Evolutionary conservation across 2,329 filamentous ascomycete species (phyloP).

Genomic region (Penicillium sp.): DNA sequence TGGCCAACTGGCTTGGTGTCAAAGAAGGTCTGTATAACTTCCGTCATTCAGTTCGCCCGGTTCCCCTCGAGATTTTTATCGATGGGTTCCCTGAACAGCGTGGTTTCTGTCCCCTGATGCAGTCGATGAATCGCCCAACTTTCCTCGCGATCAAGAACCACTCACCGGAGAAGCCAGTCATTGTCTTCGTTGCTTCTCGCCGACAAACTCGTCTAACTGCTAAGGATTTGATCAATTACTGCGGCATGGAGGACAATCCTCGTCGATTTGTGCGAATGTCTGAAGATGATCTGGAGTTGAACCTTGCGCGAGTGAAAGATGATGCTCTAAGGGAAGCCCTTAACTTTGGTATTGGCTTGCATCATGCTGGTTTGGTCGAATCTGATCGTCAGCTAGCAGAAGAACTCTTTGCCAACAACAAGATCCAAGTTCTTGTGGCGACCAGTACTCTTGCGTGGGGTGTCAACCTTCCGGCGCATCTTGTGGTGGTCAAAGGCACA

Average conservation of each 20-base stretch:
- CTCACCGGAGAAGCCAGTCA: constrained; percentile 93
- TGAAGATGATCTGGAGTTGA: constrained; percentile 86
- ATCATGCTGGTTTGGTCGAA: constrained; percentile 95
- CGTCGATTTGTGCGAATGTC: constrained; percentile 90
- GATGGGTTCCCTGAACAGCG: constrained; percentile 94
- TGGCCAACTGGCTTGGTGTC: constrained; percentile 95
- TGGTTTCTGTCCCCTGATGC: constrained; percentile 96
- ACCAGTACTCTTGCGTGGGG: constrained; percentile 98
- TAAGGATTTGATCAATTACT: constrained; percentile 94
- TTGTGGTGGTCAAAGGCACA: constrained; percentile 96
- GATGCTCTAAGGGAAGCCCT: constrained; percentile 90
- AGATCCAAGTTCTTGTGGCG: constrained; percentile 93
- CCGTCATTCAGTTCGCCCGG: constrained; percentile 90
- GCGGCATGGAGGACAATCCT: constrained; percentile 97
- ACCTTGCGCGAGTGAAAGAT: constrained; percentile 88
- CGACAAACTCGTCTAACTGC: constrained; percentile 92
- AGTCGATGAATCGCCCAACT: constrained; percentile 97
- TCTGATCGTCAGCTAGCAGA: constrained; percentile 88
- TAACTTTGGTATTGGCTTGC: constrained; percentile 93
- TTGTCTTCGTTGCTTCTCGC: constrained; percentile 95
- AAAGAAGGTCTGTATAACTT: constrained; percentile 97
- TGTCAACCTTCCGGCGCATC: constrained; percentile 92
- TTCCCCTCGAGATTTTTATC: constrained; percentile 93
- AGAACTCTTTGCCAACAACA: constrained; percentile 94
- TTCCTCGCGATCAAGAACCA: constrained; percentile 96